A percentile compares a stretch with the other conserved stretches of the same genome.
These are phyloP conservation scores for Tylopilus rubrobrunneus DNA, from an alignment of 768 basidiomycete species.

Conservation along the genomic window DNA sequence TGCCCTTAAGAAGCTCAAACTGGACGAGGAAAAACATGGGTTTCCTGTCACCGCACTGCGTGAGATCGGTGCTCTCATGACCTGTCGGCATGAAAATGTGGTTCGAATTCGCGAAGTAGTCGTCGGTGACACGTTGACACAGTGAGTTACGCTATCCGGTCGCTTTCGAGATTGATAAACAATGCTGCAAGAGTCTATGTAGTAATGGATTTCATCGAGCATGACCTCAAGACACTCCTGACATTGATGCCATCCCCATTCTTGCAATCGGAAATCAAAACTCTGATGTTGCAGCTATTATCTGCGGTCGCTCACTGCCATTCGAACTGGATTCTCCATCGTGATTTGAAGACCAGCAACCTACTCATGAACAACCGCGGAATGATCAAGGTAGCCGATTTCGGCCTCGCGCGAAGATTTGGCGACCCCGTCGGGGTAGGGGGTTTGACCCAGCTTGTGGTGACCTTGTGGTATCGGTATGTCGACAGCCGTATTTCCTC, in stretches of 20 bases:
- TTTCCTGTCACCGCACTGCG: constrained; percentile 96
- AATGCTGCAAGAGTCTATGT: constrained; percentile 79
- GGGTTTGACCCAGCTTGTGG: constrained; percentile 97
- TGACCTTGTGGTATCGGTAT: constrained; percentile 98
- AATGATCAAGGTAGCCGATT: constrained; percentile 98
- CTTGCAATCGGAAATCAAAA: constrained; percentile 97
- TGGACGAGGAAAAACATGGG: constrained; percentile 98
- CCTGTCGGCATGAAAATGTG: constrained; percentile 91
- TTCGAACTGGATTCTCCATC: constrained; percentile 95
- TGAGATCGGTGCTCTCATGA: constrained; percentile 96
- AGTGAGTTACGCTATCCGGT: constrained; percentile 61
- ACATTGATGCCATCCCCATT: constrained; percentile 96
- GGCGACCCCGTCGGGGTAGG: constrained; percentile 95
- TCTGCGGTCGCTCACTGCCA: constrained; percentile 95
- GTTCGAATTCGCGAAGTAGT: constrained; percentile 97
- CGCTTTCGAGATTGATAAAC: constrained; percentile 6
- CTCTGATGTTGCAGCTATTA: constrained; percentile 86
- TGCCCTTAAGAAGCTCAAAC: constrained; percentile 94
- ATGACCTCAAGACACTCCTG: constrained; percentile 95
- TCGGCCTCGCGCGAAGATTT: constrained; percentile 92
- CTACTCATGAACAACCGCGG: constrained; percentile 98
- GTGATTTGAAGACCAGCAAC: constrained; percentile 97
- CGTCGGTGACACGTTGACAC: constrained; percentile 96
- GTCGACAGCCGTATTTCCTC: constrained; percentile 24
- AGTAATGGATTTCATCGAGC: constrained; percentile 99